These are phyloP conservation scores for Colletotrichum paranaense DNA, from an alignment of 2,329 filamentous ascomycete species.

Conservation along the genomic window DNA sequence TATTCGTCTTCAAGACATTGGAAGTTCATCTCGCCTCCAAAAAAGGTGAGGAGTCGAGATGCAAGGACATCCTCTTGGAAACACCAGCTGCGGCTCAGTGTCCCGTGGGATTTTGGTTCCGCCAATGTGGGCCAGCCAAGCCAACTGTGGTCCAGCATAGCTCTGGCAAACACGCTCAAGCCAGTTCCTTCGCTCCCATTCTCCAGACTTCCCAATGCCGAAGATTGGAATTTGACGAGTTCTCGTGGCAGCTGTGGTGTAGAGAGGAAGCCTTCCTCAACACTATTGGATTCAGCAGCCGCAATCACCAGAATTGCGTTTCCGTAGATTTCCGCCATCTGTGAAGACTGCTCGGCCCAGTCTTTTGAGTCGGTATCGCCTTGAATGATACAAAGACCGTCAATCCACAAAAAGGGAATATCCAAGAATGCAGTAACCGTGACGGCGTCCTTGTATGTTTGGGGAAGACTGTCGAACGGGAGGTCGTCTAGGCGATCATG, in stretches of 20 bases:
- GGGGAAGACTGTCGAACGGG: not conserved
- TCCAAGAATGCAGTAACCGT: not conserved
- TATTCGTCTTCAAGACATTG: not conserved
- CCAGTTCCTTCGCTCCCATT: not conserved
- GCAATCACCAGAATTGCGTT: not conserved
- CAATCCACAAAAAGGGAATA: not conserved
- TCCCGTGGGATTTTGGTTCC: not conserved
- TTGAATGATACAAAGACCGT: not conserved
- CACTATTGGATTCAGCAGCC: not conserved
- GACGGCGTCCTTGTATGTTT: slow-evolving; percentile 1
- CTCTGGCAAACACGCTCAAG: not conserved
- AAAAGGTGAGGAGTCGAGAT: slow-evolving; percentile 1
- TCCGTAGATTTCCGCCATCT: not conserved
- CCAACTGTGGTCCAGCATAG: not conserved
- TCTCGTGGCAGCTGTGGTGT: not conserved
- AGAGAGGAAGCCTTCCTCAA: not conserved
- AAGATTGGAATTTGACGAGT: not conserved
- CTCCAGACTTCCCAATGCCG: no score
- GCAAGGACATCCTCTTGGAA: slow-evolving; percentile 14
- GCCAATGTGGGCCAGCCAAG: slow-evolving; percentile 13
- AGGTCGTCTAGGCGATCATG: not conserved
- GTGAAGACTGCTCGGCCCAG: slow-evolving; percentile 1
- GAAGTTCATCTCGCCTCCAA: slow-evolving; percentile 9
- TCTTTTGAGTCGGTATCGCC: not conserved
- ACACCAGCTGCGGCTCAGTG: slow-evolving; percentile 8